Base-by-base conservation (phyloP, 805 yeast species). In the Huiozyma naganishii region DNA sequence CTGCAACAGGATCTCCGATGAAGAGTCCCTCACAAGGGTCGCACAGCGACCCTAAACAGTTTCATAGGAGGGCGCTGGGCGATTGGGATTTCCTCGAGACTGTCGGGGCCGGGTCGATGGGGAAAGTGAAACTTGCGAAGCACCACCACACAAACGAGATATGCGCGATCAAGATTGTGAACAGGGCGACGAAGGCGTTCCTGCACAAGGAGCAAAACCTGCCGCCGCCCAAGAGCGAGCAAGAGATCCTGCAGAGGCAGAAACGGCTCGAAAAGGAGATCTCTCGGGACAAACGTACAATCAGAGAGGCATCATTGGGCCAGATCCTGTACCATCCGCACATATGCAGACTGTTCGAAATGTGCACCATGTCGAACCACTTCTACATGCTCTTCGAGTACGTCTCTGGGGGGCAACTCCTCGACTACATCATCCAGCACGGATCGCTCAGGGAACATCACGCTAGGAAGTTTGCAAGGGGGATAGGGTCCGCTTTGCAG, bases 81-180 rank as follows among this genome's bases (percentile, higher is more conserved):
- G 96, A 92, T 51, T 90, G 98, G 98, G 95, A 86, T 53, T 89
- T 90, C 54, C 73, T 85, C 45, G 87, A 87, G 64, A 88, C 96
- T 2, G 84, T 92, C 39, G 99, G 99, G 37, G 95, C 97, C 2
- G 98, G 99, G 3, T 87, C 96, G 0, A 92, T 92, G 98, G 99
- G 99, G 46, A 94, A 90, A 62, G 99, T 92, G 41, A 92, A 92
- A 66, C 70, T 92, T 35, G 97, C 97, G 1, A 80, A 78, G 55
- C 95, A 89, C 66, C 76, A 83, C 51, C 64, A 77, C 32, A 86
- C 96, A 1, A 77, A 75, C 47, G 89, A 85, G 53, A 73, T 86
- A 10, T 90, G 96, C 66, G 95, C 94, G 0, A 89, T 90, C 28
- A 90, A 90, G 61, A 89, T 90, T 44, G 92, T 90, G 34, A 95